A percentile compares a stretch with the other conserved stretches of the same genome.
phyloP scores from a whole-genome alignment of 805 yeast genomes.

The Cyberlindnera misumaiensis region DNA sequence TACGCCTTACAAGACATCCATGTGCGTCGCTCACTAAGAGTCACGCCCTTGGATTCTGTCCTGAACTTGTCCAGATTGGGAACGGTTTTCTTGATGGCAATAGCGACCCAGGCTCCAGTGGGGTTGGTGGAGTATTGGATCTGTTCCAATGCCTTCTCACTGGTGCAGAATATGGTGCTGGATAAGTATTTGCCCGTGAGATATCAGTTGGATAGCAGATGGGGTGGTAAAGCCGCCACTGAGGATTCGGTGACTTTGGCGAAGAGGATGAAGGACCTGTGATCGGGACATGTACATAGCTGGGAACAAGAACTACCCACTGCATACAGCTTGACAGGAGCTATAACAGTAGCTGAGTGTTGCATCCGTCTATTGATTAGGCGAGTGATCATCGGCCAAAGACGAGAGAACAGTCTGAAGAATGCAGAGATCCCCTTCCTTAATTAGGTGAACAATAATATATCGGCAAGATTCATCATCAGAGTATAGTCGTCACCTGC shows the following conservation, averaged over 20 bases:
- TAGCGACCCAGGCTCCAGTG: conserved; percentile 80
- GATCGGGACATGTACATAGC: too few relatives aligned
- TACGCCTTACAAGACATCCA: conserved; percentile 35
- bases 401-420: too few relatives aligned
- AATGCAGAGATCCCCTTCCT: too few relatives aligned
- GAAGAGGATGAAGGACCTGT: not conserved
- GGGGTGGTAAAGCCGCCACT: not conserved
- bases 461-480: too few relatives aligned
- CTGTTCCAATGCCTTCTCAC: conserved; percentile 72
- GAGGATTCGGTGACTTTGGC: too few relatives aligned
- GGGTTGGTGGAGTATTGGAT: conserved; percentile 87
- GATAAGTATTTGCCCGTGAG: conserved; percentile 35
- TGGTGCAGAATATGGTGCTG: conserved; percentile 65
- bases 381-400: too few relatives aligned
- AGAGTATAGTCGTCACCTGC: too few relatives aligned
- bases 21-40: conserved; percentile 37
- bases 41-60: conserved; percentile 56
- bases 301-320: too few relatives aligned
- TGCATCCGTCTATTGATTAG: too few relatives aligned
- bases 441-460: too few relatives aligned
- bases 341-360: too few relatives aligned
- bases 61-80: conserved; percentile 69
- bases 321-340: too few relatives aligned
- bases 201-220: conserved; percentile 9
- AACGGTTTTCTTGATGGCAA: conserved; percentile 73